Base-by-base conservation (phyloP, 345 rosid genomes). In the Sisymbrium altissimum region DNA sequence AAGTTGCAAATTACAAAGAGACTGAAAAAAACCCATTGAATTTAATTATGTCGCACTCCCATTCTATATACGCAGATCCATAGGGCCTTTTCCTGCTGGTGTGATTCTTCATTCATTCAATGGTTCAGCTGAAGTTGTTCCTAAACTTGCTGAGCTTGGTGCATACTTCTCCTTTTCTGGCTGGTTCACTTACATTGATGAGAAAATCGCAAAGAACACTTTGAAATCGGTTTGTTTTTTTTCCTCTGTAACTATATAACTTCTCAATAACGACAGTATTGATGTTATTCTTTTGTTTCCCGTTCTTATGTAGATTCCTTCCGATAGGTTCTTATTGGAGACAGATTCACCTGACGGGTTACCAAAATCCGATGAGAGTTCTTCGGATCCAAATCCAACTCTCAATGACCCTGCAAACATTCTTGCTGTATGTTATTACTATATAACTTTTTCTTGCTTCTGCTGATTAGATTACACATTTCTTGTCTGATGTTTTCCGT, bases 121-220 rank as follows among this genome's bases (percentile, higher is more conserved):
- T 50, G 97, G 97, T 66, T 81, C 97, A 7, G 87, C 97, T 30
- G 96, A 88, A 83, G 87, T 94, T 90, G 97, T 94, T 72, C 89
- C 97, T 78, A 86, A 88, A 79, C 81, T 91, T 33, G 81, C 90
- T 18, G 85, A 86, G 81, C 90, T 87, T 53, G 96, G 97, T 75
- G 95, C 93, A 43, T 89, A 88, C 80, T 94, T 94, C 78, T 94
- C 97, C 14, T 82, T 94, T 60, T 94, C 98, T 45, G 97, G 97
- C 55, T 91, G 82, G 80, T 81, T 88, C 33, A 86, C 91, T 89
- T 77, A 89, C 74, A 81, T 89, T 87, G 91, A 88, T 80, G 72
- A 57, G 50, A 79, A 80, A 66, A 88, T 86, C 79, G 93, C 97
- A 61, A 94, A 82, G 82, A 73, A 83, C 43, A 84, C 88, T 83